Conservation (phyloP, 306 rosid species). For the Trifolium pratense region DNA sequence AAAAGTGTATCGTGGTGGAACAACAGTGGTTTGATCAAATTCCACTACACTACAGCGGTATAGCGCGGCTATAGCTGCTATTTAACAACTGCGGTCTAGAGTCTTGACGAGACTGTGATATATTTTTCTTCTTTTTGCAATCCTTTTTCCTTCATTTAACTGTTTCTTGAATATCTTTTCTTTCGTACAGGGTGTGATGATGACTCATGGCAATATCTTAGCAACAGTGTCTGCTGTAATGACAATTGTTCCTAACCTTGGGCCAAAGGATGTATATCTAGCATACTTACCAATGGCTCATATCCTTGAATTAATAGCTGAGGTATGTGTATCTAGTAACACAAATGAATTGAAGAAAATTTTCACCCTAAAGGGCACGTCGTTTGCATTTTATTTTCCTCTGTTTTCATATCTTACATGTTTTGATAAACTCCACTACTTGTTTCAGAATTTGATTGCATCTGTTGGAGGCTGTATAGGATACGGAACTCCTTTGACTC, state of each 20-base stretch:
- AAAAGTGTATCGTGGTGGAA: too few relatives aligned
- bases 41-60: too few relatives aligned
- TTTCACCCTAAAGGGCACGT: conserved; percentile 32
- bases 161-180: conserved; percentile 22
- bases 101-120: conserved; percentile 3
- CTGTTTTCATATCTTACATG: conserved; percentile 24
- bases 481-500: conserved; percentile 91
- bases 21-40: too few relatives aligned
- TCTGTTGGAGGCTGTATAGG: conserved; percentile 92
- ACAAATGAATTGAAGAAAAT: conserved; percentile 34
- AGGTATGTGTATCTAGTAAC: conserved; percentile 60
- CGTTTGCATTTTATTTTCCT: not conserved
- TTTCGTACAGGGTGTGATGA: conserved; percentile 89
- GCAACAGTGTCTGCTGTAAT: conserved; percentile 85
- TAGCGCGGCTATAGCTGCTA: too few relatives aligned
- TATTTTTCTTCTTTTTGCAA: not conserved
- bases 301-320: conserved; percentile 95
- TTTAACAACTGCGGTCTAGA: not conserved
- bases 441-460: conserved; percentile 71
- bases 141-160: not conserved
- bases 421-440: conserved; percentile 46
- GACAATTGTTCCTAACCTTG: conserved; percentile 85
- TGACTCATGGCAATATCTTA: conserved; percentile 93
- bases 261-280: conserved; percentile 74
- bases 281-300: conserved; percentile 97